Conservation (phyloP, 176 grass and related monocot species). For the Ensete glaucum region DNA sequence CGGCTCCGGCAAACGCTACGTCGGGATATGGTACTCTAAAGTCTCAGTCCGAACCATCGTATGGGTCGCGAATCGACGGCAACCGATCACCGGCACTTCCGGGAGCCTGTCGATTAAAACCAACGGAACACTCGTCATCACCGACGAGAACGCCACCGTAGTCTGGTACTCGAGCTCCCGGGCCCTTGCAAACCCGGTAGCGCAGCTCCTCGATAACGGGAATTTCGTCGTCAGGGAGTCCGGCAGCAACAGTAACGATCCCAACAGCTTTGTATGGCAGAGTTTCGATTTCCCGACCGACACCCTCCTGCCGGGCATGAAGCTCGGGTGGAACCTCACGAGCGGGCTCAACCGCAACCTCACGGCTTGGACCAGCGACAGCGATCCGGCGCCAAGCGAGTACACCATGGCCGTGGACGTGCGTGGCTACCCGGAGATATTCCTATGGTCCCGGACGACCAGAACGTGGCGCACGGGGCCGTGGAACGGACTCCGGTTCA, state of each 20-base stretch:
- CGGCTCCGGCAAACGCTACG: background rate
- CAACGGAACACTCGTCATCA: constrained; percentile 2
- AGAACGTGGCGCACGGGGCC: background rate
- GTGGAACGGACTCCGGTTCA: background rate
- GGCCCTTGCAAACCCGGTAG: background rate
- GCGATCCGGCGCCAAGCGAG: too few relatives aligned
- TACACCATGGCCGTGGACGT: too few relatives aligned
- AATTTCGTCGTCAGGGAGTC: constrained; percentile 2
- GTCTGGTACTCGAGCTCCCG: background rate
- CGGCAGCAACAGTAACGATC: background rate
- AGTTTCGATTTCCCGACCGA: background rate
- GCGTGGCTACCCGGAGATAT: background rate
- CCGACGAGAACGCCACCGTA: background rate
- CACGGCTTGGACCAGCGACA: too few relatives aligned
- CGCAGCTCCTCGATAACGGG: background rate
- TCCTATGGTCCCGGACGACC: background rate
- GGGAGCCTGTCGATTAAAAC: constrained; percentile 4
- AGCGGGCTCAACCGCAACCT: background rate
- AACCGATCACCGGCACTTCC: background rate
- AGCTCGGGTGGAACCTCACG: background rate
- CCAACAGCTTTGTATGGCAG: background rate
- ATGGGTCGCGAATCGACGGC: constrained; percentile 3
- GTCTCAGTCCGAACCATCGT: background rate
- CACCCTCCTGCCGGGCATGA: background rate
- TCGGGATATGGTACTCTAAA: constrained; percentile 13